Evolutionary conservation across 805 yeast genomes (phyloP).

Genomic region (Saccharomyces cerevisiae): DNA sequence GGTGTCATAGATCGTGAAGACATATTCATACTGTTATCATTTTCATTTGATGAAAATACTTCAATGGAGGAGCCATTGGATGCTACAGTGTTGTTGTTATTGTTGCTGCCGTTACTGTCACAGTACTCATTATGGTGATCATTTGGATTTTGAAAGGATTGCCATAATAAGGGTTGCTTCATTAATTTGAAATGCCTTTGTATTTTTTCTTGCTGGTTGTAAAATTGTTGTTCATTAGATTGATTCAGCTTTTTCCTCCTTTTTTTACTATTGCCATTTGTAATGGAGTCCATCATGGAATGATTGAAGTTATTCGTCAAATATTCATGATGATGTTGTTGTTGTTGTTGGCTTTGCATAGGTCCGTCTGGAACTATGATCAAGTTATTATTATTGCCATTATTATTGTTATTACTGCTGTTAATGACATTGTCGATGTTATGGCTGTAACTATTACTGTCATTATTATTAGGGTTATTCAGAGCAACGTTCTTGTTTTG

Average conservation of each 20-base stretch:
- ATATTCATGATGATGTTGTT: neutral
- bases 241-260: neutral
- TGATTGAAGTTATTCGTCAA: neutral
- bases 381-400: neutral
- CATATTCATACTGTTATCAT: constrained; percentile 4
- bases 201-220: constrained; percentile 26
- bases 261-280: neutral
- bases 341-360: neutral
- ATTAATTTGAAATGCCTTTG: constrained; percentile 16
- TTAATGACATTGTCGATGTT: constrained; percentile 25
- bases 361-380: neutral
- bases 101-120: constrained; percentile 27
- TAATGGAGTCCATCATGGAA: neutral
- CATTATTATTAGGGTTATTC: constrained; percentile 6
- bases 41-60: constrained; percentile 19
- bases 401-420: constrained; percentile 9
- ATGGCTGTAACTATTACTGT: constrained; percentile 6
- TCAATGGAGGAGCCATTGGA: constrained; percentile 19
- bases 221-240: neutral
- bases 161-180: constrained; percentile 8
- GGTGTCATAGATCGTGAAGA: constrained; percentile 20
- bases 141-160: neutral
- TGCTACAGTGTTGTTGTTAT: constrained; percentile 10
- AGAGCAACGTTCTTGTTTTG: constrained; percentile 5
- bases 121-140: constrained; percentile 11